phyloP scores from a whole-genome alignment of 2,329 filamentous ascomycete species.

The Thielaviopsis euricoi region DNA sequence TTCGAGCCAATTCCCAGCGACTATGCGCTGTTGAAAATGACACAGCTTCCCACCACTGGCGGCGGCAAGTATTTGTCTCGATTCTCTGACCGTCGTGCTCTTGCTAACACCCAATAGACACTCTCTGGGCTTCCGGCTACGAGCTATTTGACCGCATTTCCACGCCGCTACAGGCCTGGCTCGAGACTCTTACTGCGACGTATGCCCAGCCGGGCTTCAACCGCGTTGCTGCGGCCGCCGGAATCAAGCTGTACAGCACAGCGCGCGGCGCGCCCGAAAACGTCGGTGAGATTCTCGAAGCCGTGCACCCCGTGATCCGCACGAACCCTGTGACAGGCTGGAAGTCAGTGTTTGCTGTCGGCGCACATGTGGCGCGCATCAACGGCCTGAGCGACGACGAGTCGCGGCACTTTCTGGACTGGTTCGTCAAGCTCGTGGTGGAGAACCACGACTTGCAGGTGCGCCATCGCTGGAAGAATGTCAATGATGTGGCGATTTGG shows the following conservation, averaged over 20 bases:
- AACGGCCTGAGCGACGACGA: conserved; percentile 32
- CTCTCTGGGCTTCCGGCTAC: conserved; percentile 52
- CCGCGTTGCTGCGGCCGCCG: conserved; percentile 26
- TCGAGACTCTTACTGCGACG: conserved; percentile 40
- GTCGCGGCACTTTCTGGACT: conserved; percentile 30
- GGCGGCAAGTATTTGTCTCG: conserved; percentile 23
- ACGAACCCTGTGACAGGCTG: conserved; percentile 43
- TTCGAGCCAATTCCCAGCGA: conserved; percentile 49
- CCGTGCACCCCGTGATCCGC: conserved; percentile 36
- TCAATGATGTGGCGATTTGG: conserved; percentile 34
- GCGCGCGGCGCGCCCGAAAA: conserved; percentile 34
- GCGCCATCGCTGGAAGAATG: conserved; percentile 25
- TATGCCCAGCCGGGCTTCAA: conserved; percentile 34
- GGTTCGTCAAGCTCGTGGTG: conserved; percentile 32
- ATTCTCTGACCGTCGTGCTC: neutral
- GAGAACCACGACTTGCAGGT: conserved; percentile 42
- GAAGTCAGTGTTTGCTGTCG: conserved; percentile 37
- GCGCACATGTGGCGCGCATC: conserved; percentile 32
- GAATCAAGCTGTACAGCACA: conserved; percentile 29
- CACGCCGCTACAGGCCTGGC: conserved; percentile 35
- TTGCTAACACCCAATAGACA: conserved; percentile 22
- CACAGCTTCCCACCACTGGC: conserved; percentile 35
- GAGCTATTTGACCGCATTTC: conserved; percentile 50
- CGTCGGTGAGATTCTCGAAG: conserved; percentile 28
- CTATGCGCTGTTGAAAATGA: conserved; percentile 40